These are phyloP conservation scores for Berberis thunbergii DNA, from an alignment of 164 flowering plant genomes.

Conservation along the genomic window DNA sequence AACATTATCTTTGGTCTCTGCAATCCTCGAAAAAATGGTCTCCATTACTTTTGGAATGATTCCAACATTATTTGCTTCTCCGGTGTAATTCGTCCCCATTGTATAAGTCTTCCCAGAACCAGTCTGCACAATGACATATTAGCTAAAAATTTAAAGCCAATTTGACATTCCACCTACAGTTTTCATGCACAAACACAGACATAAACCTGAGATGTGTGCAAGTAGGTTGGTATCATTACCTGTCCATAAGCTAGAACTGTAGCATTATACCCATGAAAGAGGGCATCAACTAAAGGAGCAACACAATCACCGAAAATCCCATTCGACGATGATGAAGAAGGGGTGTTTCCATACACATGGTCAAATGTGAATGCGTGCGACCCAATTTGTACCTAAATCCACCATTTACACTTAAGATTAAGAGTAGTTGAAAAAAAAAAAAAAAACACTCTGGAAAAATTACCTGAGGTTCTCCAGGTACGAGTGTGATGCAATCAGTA, in stretches of 20 bases:
- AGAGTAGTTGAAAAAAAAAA: not conserved
- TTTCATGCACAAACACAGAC: no score
- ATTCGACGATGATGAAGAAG: conserved; percentile 21
- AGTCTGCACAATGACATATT: conserved; percentile 36
- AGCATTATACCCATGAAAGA: conserved; percentile 87
- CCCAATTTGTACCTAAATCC: conserved; percentile 81
- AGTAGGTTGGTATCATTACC: conserved; percentile 23
- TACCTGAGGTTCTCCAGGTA: conserved; percentile 88
- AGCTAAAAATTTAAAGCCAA: no score
- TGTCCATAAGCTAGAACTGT: conserved; percentile 98
- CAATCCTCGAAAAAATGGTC: conserved; percentile 50
- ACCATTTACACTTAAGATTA: not conserved
- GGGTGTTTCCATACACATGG: conserved; percentile 54
- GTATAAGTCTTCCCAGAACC: conserved; percentile 98
- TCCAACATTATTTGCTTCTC: conserved; percentile 50
- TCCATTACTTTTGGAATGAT: conserved; percentile 87
- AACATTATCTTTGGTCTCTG: conserved; percentile 32
- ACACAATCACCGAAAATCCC: conserved; percentile 57
- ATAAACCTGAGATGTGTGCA: no score
- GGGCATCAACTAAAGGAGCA: conserved; percentile 78
- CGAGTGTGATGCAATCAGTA: conserved; percentile 64
- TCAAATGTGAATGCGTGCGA: conserved; percentile 86
- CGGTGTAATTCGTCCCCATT: conserved; percentile 87
- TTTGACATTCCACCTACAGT: no score
- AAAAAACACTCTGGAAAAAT: not conserved